phyloP scores from a whole-genome alignment of 208 protist species.

The Ichthyophonus hoferi region DNA sequence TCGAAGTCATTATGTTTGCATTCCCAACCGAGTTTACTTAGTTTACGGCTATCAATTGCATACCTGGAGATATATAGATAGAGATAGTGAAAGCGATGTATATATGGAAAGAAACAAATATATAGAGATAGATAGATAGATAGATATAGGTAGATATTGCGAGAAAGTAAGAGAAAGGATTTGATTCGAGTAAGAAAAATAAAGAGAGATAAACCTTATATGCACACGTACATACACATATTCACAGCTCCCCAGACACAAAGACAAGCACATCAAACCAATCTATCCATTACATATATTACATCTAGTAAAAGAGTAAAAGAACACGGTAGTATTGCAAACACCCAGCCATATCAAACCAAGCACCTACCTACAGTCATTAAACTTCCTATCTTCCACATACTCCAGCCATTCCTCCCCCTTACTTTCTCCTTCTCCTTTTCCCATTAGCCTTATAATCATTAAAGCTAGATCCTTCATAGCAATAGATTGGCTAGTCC shows the following conservation, averaged over 20 bases:
- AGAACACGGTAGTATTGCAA: background rate
- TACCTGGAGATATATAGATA: background rate
- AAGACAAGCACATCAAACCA: background rate
- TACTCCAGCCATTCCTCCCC: slow-evolving; percentile 22
- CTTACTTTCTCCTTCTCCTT: background rate
- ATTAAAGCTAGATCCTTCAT: slow-evolving; percentile 1
- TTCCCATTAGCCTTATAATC: slow-evolving; percentile 3
- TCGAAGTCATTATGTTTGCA: slow-evolving; percentile 7
- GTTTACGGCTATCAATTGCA: background rate
- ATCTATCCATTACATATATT: background rate
- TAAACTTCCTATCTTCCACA: slow-evolving; percentile 33
- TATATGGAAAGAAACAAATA: background rate
- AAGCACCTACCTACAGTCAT: slow-evolving; percentile 33
- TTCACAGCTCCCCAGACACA: background rate
- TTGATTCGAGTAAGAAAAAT: background rate
- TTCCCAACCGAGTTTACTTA: slow-evolving; percentile 27
- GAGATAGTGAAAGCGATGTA: background rate
- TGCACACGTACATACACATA: background rate
- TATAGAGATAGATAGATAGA: background rate
- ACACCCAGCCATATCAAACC: background rate
- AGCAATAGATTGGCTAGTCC: slow-evolving; percentile 17
- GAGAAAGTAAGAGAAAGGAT: background rate
- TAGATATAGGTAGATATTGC: background rate
- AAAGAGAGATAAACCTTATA: background rate
- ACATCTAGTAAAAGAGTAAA: background rate